Evolutionary conservation across 1,139 yeast species (phyloP).

Genomic region (Geotrichum phurueaensis): DNA sequence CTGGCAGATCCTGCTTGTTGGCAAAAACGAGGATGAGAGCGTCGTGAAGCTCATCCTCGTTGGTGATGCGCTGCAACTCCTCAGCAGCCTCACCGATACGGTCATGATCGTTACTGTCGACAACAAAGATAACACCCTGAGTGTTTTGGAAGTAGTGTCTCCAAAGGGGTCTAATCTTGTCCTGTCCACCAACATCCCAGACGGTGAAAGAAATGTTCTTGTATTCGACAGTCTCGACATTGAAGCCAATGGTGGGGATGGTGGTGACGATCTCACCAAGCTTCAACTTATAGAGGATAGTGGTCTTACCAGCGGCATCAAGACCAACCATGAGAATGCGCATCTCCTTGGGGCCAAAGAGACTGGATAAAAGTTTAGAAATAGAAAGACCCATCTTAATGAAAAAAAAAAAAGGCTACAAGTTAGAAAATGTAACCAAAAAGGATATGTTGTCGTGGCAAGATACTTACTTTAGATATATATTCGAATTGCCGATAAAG

Average conservation of each 20-base stretch:
- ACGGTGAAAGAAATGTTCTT: slow-evolving; percentile 91
- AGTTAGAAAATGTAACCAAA: neutral
- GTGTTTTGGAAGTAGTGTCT: slow-evolving; percentile 93
- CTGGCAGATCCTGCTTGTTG: slow-evolving; percentile 92
- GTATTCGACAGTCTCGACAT: slow-evolving; percentile 91
- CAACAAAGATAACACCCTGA: slow-evolving; percentile 89
- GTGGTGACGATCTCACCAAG: slow-evolving; percentile 91
- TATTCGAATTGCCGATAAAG: neutral
- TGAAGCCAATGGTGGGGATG: slow-evolving; percentile 90
- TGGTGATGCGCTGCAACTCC: slow-evolving; percentile 88
- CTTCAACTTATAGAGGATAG: slow-evolving; percentile 82
- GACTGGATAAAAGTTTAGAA: slow-evolving; percentile 12
- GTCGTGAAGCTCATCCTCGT: slow-evolving; percentile 89
- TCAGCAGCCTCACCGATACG: slow-evolving; percentile 92
- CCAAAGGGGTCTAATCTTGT: slow-evolving; percentile 92
- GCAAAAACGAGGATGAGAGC: slow-evolving; percentile 65
- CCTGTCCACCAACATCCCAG: slow-evolving; percentile 98
- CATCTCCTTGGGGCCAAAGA: slow-evolving; percentile 52
- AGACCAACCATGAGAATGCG: slow-evolving; percentile 47
- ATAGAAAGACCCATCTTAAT: slow-evolving; percentile 9
- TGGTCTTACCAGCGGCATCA: slow-evolving; percentile 89
- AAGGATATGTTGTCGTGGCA: neutral
- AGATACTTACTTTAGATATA: neutral
- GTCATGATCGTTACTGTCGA: slow-evolving; percentile 89
- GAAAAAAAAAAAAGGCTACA: neutral